These are phyloP conservation scores for Arthrobotrys megalospora DNA, from an alignment of 2,329 filamentous ascomycete species.

Conservation along the genomic window DNA sequence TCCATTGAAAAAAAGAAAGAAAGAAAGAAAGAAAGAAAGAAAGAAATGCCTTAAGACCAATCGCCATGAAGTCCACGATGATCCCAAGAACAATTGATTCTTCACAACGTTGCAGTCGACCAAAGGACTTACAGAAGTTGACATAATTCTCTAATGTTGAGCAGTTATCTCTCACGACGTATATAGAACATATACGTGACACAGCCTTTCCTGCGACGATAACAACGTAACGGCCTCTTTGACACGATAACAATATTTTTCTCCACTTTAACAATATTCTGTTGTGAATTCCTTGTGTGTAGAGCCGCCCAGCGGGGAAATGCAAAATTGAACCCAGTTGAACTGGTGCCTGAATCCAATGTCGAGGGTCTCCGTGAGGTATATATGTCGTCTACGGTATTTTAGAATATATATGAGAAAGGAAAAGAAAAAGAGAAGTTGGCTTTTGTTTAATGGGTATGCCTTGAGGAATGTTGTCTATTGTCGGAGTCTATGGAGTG, in stretches of 20 bases:
- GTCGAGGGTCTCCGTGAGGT: conserved; percentile 18
- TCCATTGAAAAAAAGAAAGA: too few species aligned
- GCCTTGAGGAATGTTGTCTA: conserved; percentile 14
- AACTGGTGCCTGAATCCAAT: background rate
- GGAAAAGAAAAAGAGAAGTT: background rate
- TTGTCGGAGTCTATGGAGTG: conserved; percentile 20
- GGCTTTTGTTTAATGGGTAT: conserved; percentile 8
- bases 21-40: too few species aligned
- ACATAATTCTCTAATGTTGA: conserved; percentile 48
- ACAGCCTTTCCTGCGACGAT: background rate
- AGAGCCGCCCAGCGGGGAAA: conserved; percentile 18
- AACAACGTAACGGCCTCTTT: conserved; percentile 4
- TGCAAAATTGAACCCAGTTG: background rate
- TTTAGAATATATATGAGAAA: conserved; percentile 10
- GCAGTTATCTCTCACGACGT: conserved; percentile 31
- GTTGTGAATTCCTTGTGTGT: background rate
- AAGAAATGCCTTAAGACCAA: too few species aligned
- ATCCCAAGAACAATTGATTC: too few species aligned
- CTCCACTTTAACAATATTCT: background rate
- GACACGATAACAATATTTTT: conserved; percentile 1
- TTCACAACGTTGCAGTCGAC: too few species aligned
- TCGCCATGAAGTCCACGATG: too few species aligned
- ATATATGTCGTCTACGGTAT: conserved; percentile 13
- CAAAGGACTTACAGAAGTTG: conserved; percentile 51
- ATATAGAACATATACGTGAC: conserved; percentile 43